Conservation (phyloP, 2,329 filamentous ascomycete species). For the Teratosphaeria destructans region DNA sequence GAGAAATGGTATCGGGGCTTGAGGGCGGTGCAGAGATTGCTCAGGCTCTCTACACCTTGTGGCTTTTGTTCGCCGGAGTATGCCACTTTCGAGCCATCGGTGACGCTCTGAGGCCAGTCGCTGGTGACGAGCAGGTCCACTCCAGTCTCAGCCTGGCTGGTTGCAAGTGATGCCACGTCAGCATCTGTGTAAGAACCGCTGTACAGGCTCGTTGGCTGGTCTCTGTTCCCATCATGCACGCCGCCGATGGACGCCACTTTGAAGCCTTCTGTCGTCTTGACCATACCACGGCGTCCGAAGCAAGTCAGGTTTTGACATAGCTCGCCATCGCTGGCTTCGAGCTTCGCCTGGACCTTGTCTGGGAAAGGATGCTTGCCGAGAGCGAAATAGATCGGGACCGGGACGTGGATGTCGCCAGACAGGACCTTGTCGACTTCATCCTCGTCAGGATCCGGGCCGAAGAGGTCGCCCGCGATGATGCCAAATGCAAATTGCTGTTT, state of each 20-base stretch:
- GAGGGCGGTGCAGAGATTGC: slow-evolving; percentile 65
- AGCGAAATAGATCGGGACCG: slow-evolving; percentile 84
- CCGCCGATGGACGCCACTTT: slow-evolving; percentile 83
- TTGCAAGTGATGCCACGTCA: slow-evolving; percentile 44
- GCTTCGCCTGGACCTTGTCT: slow-evolving; percentile 55
- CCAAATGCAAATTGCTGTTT: slow-evolving; percentile 86
- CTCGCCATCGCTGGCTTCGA: slow-evolving; percentile 57
- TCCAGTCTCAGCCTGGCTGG: slow-evolving; percentile 52
- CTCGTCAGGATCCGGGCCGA: slow-evolving; percentile 48
- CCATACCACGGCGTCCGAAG: slow-evolving; percentile 73
- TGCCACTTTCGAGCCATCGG: slow-evolving; percentile 26
- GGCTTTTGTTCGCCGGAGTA: slow-evolving; percentile 33
- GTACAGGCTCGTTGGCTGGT: slow-evolving; percentile 47
- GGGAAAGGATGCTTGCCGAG: slow-evolving; percentile 67
- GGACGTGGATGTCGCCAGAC: slow-evolving; percentile 59
- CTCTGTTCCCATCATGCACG: slow-evolving; percentile 21
- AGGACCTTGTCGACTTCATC: slow-evolving; percentile 45
- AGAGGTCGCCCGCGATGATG: slow-evolving; percentile 75
- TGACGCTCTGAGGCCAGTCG: slow-evolving; percentile 68
- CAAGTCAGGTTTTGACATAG: slow-evolving; percentile 87
- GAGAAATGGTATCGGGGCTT: slow-evolving; percentile 92
- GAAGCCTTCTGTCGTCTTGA: slow-evolving; percentile 82
- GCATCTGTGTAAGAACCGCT: slow-evolving; percentile 66
- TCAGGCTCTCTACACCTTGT: slow-evolving; percentile 41
- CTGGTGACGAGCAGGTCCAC: slow-evolving; percentile 82